Evolutionary conservation across 371 early-diverging fungal genomes (phyloP), one percentile per base, ranked within the genome.

Genomic region (Apophysomyces ossiformis): DNA sequence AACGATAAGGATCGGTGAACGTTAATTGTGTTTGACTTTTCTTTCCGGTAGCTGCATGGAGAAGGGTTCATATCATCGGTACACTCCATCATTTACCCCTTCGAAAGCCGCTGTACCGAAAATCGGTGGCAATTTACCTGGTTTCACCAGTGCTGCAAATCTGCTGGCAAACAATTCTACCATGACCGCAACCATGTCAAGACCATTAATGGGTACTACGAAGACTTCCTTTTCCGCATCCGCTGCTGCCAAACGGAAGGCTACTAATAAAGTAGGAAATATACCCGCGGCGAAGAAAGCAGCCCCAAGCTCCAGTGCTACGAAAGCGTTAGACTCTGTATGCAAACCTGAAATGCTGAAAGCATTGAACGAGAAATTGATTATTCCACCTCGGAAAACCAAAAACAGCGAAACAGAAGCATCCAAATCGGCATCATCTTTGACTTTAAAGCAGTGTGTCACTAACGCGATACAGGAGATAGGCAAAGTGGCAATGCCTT

Each of bases 81-180:
- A 21, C 4, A 18, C 54, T 4, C 9, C 54, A 7, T 16, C 8
- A 16, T 18, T 21, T 21, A 50, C 21, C 2, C 21, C 54, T 21
- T 18, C 35, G 21, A 50, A 50, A 21, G 9, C n/a, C 16, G 21
- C 35, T 7, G 35, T 26, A 50, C 54, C 54, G 21, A 50, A 7
- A 11, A 65, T 47, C 26, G 50, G 69, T 15, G 68, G 69, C 46
- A 36, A 58, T 12, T 66, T 68, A n/a, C 67, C 72, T 21, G 61
- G 67, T 8, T 76, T 74, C 46, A 76, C 78, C 45, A 87, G 85
- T 56, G 54, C 54, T 21, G 21, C 18, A 1, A 50, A 21, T 26
- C 21, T 50, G 2, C 21, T 50, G 7, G 3, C 2, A 26, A 26
- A 26, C 32, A 26, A 26, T 26, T 26, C 7, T 7, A 21, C 2